phyloP scores from a whole-genome alignment of 2,329 filamentous ascomycete species.

The Nothomitra cinnamomea region DNA sequence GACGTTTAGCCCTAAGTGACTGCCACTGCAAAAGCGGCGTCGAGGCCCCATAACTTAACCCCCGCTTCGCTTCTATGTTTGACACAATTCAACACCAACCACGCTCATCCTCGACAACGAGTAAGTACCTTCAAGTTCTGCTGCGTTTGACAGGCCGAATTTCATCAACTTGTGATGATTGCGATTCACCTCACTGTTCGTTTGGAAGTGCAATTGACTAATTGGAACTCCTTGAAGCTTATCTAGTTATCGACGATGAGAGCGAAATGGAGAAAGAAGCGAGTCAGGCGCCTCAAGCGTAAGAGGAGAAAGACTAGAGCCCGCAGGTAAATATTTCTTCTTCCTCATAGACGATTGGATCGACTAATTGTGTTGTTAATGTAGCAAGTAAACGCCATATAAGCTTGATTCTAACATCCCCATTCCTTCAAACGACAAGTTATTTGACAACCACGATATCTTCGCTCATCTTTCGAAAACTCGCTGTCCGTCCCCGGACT shows the following conservation, averaged over 20 bases:
- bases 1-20: neutral
- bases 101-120: slow-evolving; percentile 12
- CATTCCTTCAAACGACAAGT: slow-evolving; percentile 2
- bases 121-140: slow-evolving; percentile 9
- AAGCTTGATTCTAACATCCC: slow-evolving; percentile 10
- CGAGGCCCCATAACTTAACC: neutral
- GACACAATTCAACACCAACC: slow-evolving; percentile 8
- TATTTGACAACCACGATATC: neutral
- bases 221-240: neutral
- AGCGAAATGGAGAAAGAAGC: slow-evolving; percentile 99
- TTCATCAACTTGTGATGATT: neutral
- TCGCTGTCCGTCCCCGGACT: no score
- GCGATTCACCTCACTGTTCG: neutral
- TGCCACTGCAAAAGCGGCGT: neutral
- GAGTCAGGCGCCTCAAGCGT: slow-evolving; percentile 95
- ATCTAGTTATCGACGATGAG: slow-evolving; percentile 41
- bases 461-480: neutral
- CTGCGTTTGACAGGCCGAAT: neutral
- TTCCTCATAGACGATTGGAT: neutral
- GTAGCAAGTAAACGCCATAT: slow-evolving; percentile 23
- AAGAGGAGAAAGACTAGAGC: slow-evolving; percentile 99
- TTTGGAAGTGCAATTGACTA: neutral
- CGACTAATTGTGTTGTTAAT: neutral
- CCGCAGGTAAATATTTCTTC: slow-evolving; percentile 55
- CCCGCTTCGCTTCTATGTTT: neutral